phyloP scores from a whole-genome alignment of 1,284 basidiomycete species.

The Phenoliferia sp. region DNA sequence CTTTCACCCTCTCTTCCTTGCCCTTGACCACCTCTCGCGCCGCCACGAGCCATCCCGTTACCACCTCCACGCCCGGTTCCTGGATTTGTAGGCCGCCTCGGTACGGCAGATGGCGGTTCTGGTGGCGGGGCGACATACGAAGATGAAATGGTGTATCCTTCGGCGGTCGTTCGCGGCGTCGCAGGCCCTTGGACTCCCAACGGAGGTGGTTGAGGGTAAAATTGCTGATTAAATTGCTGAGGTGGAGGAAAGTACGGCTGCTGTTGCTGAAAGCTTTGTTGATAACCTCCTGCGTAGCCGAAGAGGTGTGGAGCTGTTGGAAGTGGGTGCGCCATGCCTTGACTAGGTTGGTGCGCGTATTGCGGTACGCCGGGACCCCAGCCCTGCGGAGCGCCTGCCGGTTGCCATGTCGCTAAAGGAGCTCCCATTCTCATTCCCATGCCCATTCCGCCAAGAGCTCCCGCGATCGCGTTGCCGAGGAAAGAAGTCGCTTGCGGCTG shows the following conservation, averaged over 20 bases:
- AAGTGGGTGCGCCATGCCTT: background rate
- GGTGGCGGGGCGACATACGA: constrained; percentile 44
- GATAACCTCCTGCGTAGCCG: background rate
- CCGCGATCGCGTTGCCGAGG: constrained; percentile 15
- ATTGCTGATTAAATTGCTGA: constrained; percentile 30
- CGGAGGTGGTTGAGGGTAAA: constrained; percentile 2
- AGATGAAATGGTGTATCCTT: constrained; percentile 56
- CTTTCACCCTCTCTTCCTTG: background rate
- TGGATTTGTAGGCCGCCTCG: background rate
- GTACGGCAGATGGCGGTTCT: constrained; percentile 13
- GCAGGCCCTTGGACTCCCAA: too few relatives aligned
- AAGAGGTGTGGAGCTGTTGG: background rate
- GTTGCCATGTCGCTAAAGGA: background rate
- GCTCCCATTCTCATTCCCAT: background rate
- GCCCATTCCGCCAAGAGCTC: constrained; percentile 18
- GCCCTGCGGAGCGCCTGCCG: background rate
- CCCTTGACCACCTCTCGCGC: background rate
- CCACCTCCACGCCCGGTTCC: background rate
- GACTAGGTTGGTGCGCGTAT: background rate
- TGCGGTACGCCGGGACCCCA: background rate
- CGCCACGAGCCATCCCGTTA: background rate
- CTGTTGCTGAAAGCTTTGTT: background rate
- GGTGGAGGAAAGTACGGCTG: constrained; percentile 16
- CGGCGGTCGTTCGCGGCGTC: constrained; percentile 47
- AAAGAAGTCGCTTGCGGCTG: background rate